phyloP scores from a whole-genome alignment of 2,329 filamentous ascomycete genomes.

The Ceratocystis diversiconidia region DNA sequence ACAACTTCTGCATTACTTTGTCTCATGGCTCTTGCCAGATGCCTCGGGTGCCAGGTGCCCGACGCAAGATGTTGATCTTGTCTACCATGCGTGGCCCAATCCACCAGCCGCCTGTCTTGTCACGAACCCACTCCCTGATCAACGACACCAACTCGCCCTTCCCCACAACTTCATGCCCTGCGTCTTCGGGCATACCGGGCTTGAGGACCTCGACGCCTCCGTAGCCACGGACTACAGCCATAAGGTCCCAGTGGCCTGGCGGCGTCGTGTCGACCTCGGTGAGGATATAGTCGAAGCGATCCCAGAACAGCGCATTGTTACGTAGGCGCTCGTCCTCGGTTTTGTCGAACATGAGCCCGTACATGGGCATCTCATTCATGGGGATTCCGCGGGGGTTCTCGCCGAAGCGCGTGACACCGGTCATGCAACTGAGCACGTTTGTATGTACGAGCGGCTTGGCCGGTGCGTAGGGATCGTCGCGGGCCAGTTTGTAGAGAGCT shows the following conservation, averaged over 20 bases:
- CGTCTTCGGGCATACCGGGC: slow-evolving; percentile 28
- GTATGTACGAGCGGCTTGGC: slow-evolving; percentile 36
- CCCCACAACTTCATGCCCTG: slow-evolving; percentile 29
- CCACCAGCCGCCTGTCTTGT: slow-evolving; percentile 48
- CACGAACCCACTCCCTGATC: slow-evolving; percentile 31
- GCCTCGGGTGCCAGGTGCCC: slow-evolving; percentile 10
- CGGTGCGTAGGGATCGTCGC: slow-evolving; percentile 20
- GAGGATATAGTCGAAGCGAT: slow-evolving; percentile 48
- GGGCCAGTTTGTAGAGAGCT: slow-evolving; percentile 33
- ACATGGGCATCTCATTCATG: slow-evolving; percentile 20
- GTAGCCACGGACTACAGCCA: slow-evolving; percentile 44
- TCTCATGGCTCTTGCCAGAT: slow-evolving; percentile 6
- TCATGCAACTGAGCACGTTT: slow-evolving; percentile 56
- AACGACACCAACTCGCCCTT: slow-evolving; percentile 29
- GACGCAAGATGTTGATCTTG: slow-evolving; percentile 26
- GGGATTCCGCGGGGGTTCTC: slow-evolving; percentile 31
- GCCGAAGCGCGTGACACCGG: slow-evolving; percentile 52
- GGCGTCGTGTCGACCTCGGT: slow-evolving; percentile 38
- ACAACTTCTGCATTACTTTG: too few relatives aligned
- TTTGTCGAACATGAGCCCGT: slow-evolving; percentile 40
- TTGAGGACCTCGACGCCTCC: slow-evolving; percentile 43
- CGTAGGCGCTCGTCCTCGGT: slow-evolving; percentile 40
- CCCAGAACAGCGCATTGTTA: slow-evolving; percentile 42
- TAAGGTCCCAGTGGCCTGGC: slow-evolving; percentile 39
- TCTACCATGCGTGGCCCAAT: slow-evolving; percentile 47